These are phyloP conservation scores for Paralagenidium karlingii DNA, from an alignment of 352 stramenopile species.

Conservation along the genomic window DNA sequence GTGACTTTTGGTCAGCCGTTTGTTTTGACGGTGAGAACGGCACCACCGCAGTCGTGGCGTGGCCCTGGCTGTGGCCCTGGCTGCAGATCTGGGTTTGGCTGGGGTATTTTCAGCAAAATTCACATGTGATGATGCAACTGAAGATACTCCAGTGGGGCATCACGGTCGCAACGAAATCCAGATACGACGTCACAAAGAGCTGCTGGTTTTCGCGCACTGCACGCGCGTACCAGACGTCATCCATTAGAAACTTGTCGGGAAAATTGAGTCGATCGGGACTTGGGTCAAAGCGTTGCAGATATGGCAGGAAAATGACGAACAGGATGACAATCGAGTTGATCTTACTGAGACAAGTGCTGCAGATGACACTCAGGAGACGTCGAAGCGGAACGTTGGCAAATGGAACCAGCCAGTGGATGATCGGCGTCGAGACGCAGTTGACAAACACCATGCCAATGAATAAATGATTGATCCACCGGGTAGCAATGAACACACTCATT, in stretches of 20 bases:
- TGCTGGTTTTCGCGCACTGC: constrained; percentile 30
- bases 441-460: constrained; percentile 24
- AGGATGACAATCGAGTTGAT: constrained; percentile 14
- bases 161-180: constrained; percentile 11
- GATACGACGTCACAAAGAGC: constrained; percentile 17
- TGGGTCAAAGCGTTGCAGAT: constrained; percentile 16
- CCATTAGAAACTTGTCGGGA: constrained; percentile 16
- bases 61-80: too few species aligned
- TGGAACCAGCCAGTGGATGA: too few species aligned
- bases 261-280: constrained; percentile 17
- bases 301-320: constrained; percentile 19
- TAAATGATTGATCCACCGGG: constrained; percentile 31
- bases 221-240: constrained; percentile 22
- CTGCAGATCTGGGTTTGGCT: too few species aligned
- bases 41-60: too few species aligned
- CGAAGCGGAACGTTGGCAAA: too few species aligned
- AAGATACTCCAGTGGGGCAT: constrained; percentile 25
- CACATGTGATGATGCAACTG: too few species aligned
- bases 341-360: too few species aligned
- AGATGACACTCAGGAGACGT: too few species aligned
- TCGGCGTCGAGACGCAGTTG: constrained; percentile 19
- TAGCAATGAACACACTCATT: constrained; percentile 22
- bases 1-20: too few species aligned
- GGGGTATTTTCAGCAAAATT: too few species aligned
- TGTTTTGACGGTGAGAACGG: too few species aligned